These are phyloP conservation scores for Neofusicoccum laricinum DNA, from an alignment of 2,329 filamentous ascomycete species.

Conservation along the genomic window DNA sequence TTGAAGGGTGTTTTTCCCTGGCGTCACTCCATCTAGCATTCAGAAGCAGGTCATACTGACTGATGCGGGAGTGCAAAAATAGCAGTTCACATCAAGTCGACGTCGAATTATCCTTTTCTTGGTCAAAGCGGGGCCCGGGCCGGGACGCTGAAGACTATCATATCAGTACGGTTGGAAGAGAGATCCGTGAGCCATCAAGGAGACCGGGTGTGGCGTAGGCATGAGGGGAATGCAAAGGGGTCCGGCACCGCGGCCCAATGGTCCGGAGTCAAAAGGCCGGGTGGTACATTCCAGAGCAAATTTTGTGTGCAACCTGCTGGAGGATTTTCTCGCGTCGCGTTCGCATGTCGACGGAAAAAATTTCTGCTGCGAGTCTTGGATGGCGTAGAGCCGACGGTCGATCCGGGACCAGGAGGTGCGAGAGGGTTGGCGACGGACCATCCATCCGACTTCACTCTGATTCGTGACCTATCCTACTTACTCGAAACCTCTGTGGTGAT, in stretches of 20 bases:
- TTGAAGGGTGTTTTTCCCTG: neutral
- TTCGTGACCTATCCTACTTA: neutral
- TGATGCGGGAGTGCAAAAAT: neutral
- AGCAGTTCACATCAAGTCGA: neutral
- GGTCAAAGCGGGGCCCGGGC: neutral
- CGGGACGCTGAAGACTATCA: conserved; percentile 1
- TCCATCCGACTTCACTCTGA: neutral
- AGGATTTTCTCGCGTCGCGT: neutral
- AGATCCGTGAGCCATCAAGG: neutral
- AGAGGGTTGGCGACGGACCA: neutral
- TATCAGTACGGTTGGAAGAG: neutral
- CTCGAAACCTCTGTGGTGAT: neutral
- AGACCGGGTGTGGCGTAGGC: neutral
- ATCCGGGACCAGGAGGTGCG: neutral
- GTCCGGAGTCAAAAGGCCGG: neutral
- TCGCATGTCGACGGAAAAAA: conserved; percentile 2
- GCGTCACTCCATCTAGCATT: neutral
- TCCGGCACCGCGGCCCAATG: neutral
- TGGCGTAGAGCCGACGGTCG: neutral
- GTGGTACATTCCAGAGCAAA: neutral
- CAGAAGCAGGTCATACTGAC: neutral
- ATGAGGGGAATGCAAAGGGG: conserved; percentile 4
- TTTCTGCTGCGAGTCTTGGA: neutral
- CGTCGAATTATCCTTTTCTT: neutral
- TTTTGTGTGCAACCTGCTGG: neutral